These are phyloP conservation scores for Cytospora paraplurivora DNA, from an alignment of 2,329 filamentous ascomycete genomes.

Conservation along the genomic window DNA sequence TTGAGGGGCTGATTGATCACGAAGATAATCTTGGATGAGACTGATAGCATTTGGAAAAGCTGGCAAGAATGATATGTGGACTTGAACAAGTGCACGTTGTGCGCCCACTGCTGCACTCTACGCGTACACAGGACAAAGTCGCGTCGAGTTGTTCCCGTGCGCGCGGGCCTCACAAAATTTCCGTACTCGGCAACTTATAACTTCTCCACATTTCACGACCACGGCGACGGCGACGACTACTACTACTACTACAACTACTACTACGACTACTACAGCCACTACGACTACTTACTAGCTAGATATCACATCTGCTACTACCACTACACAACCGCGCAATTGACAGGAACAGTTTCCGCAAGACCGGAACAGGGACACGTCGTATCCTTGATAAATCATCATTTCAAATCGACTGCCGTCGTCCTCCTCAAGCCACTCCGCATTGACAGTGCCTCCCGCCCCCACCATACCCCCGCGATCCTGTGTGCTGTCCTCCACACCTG, in stretches of 20 bases:
- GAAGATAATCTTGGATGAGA: too few species aligned
- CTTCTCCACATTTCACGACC: not conserved
- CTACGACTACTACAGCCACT: too few species aligned
- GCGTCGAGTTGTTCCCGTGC: not conserved
- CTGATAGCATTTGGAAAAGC: too few species aligned
- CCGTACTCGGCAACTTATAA: not conserved
- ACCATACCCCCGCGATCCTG: not conserved
- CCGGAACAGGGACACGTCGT: too few species aligned
- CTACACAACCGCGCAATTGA: too few species aligned
- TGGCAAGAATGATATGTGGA: too few species aligned
- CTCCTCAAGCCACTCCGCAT: not conserved
- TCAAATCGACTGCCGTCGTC: too few species aligned
- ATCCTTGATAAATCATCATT: too few species aligned
- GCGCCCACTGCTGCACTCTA: not conserved
- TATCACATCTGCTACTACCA: too few species aligned
- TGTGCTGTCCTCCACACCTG: not conserved
- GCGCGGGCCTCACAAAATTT: slow-evolving; percentile 2
- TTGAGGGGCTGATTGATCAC: too few species aligned
- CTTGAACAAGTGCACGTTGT: not conserved
- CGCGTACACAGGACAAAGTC: not conserved
- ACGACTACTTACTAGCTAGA: too few species aligned
- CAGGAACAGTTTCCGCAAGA: too few species aligned
- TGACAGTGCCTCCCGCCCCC: not conserved
- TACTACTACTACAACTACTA: not conserved
- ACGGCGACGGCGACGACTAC: not conserved